Evolutionary conservation across 2,329 filamentous ascomycete species (phyloP).

Genomic region (Aspergillus ustus): DNA sequence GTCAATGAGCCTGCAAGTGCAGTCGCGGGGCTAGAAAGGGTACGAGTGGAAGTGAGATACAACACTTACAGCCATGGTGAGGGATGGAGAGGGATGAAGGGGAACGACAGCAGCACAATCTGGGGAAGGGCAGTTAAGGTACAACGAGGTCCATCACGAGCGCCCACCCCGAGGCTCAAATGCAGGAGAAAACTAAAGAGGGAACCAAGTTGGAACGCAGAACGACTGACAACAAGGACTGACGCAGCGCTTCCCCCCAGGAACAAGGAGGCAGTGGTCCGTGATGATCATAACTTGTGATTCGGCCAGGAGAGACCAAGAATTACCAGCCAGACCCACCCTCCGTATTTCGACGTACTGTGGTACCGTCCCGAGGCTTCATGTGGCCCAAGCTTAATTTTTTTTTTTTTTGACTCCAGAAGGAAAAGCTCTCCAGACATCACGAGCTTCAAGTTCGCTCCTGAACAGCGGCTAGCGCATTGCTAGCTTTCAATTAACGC

Average conservation of each 20-base stretch:
- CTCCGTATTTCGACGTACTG: slow-evolving; percentile 7
- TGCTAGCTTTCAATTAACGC: slow-evolving; percentile 14
- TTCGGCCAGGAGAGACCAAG: slow-evolving; percentile 28
- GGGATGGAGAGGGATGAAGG: slow-evolving; percentile 20
- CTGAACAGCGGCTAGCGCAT: background rate
- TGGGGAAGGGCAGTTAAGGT: slow-evolving; percentile 21
- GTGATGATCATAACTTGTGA: slow-evolving; percentile 24
- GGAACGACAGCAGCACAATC: slow-evolving; percentile 14
- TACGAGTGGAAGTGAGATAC: background rate
- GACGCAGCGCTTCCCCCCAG: slow-evolving; percentile 6
- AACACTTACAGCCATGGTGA: slow-evolving; percentile 30
- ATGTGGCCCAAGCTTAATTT: slow-evolving; percentile 36
- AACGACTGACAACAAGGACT: slow-evolving; percentile 1
- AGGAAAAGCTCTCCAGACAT: background rate
- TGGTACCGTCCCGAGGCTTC: slow-evolving; percentile 35
- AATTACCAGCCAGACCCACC: background rate
- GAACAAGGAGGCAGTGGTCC: slow-evolving; percentile 6
- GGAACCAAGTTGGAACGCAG: slow-evolving; percentile 4
- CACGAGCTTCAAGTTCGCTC: background rate
- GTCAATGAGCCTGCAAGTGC: slow-evolving; percentile 12
- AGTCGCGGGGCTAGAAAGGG: slow-evolving; percentile 9
- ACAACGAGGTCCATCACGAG: slow-evolving; percentile 22
- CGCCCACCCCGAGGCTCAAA: slow-evolving; percentile 26
- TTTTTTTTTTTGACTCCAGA: background rate
- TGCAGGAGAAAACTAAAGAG: slow-evolving; percentile 12